Evolutionary conservation across 306 rosid genomes (phyloP), one percentile per base, ranked within the genome.

Genomic region (Glycine tomentella): DNA sequence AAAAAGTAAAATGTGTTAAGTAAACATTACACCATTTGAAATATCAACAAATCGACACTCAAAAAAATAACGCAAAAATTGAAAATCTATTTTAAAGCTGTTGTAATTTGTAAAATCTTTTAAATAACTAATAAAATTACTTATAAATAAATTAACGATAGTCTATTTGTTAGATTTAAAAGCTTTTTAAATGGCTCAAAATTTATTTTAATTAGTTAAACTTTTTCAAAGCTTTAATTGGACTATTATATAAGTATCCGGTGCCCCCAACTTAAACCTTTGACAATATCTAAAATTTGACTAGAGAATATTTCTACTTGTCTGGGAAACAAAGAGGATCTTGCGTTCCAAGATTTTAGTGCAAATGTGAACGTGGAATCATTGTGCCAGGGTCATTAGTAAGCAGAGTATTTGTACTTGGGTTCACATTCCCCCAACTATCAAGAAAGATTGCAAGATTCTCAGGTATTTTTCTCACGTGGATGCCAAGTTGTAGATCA

Each of bases 311-410:
- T 68, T 77, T 53, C 9, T 38, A 79, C 42, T 75, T 57, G 63
- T 48, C 15, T 46, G 82, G 68, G 82, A 55, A 79, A 64, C 84
- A 69, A 61, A 45, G 50, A 75, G 84, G 72, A 86, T 86, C 84
- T 7, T 75, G 72, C 81, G 76, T 79, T 80, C 76, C 87, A 73
- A 72, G 73, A 74, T 77, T 73, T 79, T 46, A 68, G 83, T 79
- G 83, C 71, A 76, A 31, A 71, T 80, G 63, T 69, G 56, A 46
- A 10, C 25, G 11, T 1, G 80, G 67, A 63, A 82, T 74, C 71
- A 52, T 67, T 34, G 68, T 67, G 63, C 45, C 44, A 25, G 31
- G 31, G 31, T 25, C 31, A 25, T 25, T 33, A 9, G 71, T 66
- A 40, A 56, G 51, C 83, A 16, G 59, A 69, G 11, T 2, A 36